Conservation (phyloP, 225 moss, liverwort and hornwort species). For the Neckera pumila region DNA sequence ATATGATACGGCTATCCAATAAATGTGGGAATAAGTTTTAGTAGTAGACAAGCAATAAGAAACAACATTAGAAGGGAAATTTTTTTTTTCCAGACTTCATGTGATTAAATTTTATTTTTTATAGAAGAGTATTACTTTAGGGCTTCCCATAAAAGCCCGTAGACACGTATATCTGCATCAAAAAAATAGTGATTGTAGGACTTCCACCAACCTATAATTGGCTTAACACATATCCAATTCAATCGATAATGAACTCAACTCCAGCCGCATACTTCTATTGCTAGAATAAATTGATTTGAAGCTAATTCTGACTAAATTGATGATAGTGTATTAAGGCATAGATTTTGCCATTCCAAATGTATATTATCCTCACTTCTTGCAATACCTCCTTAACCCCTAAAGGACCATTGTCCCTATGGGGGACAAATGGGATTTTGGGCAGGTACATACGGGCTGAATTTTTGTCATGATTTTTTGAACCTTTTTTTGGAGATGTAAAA, state of each 20-base stretch:
- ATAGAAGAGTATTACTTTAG: rapidly evolving
- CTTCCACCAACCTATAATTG: rapidly evolving
- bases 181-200: too few relatives aligned
- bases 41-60: not conserved
- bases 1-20: rapidly evolving
- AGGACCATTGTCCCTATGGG: too few relatives aligned
- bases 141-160: rapidly evolving
- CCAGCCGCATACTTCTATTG: not conserved
- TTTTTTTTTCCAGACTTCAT: not conserved
- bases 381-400: too few relatives aligned
- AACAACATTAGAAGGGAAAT: not conserved
- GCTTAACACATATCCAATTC: rapidly evolving
- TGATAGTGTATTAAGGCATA: not conserved
- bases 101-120: rapidly evolving
- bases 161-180: rapidly evolving
- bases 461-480: too few relatives aligned
- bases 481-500: too few relatives aligned
- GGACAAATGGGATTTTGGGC: too few relatives aligned
- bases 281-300: rapidly evolving
- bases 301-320: not conserved
- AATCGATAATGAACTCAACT: rapidly evolving
- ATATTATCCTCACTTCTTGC: not conserved
- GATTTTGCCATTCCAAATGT: rapidly evolving
- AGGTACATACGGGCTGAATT: too few relatives aligned
- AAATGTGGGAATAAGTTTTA: not conserved